Base-by-base conservation (phyloP, 768 basidiomycete species). In the Lentinula lateritia region DNA sequence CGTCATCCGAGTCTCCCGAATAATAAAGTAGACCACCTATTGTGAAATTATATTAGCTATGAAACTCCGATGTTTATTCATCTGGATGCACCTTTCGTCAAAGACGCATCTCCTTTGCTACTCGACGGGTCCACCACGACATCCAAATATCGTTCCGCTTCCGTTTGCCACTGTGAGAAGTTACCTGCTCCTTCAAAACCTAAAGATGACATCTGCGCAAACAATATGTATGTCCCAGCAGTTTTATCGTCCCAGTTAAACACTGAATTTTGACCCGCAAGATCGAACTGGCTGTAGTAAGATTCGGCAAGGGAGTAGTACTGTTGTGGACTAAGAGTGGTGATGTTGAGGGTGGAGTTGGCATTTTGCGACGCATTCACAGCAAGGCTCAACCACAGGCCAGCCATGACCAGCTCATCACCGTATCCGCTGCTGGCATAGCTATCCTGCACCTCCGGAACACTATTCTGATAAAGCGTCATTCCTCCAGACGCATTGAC, bases 191-290 rank as follows among this genome's bases (percentile, higher is more conserved):
- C 72, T 38, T 70, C 68, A 2, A 84, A 79, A 59, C 84, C 79
- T 2, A 83, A 80, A 55, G 84, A 77, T 1, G 86, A 83, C 32
- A 92, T 77, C 67, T 96, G 92, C 0, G 88, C 81, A 62, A 88
- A 90, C 6, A 96, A 73, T 18, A 95, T 82, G 45, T 85, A 81
- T 0, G 93, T 68, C 2, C 87, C 95, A 1, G 92, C 89, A 1
- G 82, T 84, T 71, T 92, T 90, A 3, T 84, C 83, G 69, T 95
- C 95, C 95, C 95, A 98, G 70, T 95, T 95, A 74, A 94, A 90
- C 5, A 89, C 85, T 2, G 77, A 73, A 50, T 86, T 74, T 38
- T 80, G 74, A 1, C 77, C 77, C 2, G 73, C 71, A 0, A 95
- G 77, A 23, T 78, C 71, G 68, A 83, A 90, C 36, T 82, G 73